Conservation (phyloP, 345 rosid species). For the Brassica juncea region DNA sequence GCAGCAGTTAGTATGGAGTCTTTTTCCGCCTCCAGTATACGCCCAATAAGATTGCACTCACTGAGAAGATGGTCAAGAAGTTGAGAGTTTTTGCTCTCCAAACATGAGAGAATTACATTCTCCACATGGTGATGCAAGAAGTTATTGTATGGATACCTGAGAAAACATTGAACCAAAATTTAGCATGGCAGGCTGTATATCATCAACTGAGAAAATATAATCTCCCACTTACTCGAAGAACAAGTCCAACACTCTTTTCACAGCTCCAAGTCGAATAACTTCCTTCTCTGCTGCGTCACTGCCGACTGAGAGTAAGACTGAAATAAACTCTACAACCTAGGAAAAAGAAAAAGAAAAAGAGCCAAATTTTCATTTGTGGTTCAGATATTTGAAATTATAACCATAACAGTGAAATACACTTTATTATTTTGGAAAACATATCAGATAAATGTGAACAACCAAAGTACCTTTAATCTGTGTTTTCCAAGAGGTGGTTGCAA, state of each 20-base stretch:
- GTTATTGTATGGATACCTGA: constrained; percentile 92
- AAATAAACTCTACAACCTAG: constrained; percentile 91
- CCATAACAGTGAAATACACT: constrained; percentile 5
- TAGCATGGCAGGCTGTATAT: constrained; percentile 33
- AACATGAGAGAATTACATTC: constrained; percentile 71
- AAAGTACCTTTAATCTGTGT: constrained; percentile 79
- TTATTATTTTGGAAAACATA: background rate
- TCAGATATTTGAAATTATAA: constrained; percentile 19
- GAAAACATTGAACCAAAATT: constrained; percentile 37
- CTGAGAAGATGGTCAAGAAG: constrained; percentile 69
- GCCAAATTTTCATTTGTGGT: background rate
- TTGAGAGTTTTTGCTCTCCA: constrained; percentile 71
- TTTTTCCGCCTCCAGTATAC: constrained; percentile 75
- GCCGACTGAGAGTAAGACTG: constrained; percentile 78
- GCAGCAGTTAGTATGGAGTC: constrained; percentile 46
- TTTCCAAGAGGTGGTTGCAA: constrained; percentile 95
- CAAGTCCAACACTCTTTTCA: constrained; percentile 67
- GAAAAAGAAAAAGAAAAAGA: constrained; percentile 26
- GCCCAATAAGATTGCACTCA: constrained; percentile 74
- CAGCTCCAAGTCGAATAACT: constrained; percentile 69
- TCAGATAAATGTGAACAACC: constrained; percentile 3
- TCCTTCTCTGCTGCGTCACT: constrained; percentile 85
- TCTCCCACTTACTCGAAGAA: constrained; percentile 77
- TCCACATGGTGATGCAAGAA: constrained; percentile 94
- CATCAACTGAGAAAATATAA: constrained; percentile 18